Evolutionary conservation across 345 rosid genomes (phyloP).

Genomic region (Citrus inodora): DNA sequence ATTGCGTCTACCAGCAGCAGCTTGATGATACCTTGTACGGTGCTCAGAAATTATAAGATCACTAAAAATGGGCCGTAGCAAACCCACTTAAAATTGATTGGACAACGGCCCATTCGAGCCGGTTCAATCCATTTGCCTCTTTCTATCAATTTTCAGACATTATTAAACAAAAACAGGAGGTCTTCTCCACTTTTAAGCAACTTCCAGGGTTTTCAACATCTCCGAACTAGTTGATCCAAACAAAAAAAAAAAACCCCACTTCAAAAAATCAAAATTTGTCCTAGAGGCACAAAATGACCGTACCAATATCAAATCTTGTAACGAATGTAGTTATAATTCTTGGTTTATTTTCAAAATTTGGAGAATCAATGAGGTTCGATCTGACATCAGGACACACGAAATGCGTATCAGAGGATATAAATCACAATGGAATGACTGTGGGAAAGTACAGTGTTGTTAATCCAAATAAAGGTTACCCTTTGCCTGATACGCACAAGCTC

Average conservation of each 20-base stretch:
- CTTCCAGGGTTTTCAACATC: not conserved
- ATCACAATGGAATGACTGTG: conserved; percentile 51
- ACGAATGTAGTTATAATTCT: conserved; percentile 12
- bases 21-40: too few species aligned
- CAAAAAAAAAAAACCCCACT: not conserved
- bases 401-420: conserved; percentile 87
- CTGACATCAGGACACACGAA: conserved; percentile 53
- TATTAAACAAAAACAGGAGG: not conserved
- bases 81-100: not conserved
- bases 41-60: too few species aligned
- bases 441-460: conserved; percentile 60
- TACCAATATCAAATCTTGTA: conserved; percentile 11
- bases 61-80: too few species aligned
- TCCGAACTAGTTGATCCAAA: not conserved
- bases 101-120: not conserved
- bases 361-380: conserved; percentile 59
- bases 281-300: conserved; percentile 8
- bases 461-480: conserved; percentile 46
- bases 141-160: not conserved
- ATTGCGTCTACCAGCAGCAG: too few species aligned
- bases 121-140: not conserved
- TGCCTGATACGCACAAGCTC: conserved; percentile 59
- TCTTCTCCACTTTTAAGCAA: not conserved
- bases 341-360: conserved; percentile 23
- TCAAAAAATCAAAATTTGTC: not conserved